Evolutionary conservation across 2,329 filamentous ascomycete genomes (phyloP), one percentile per base, ranked within the genome.

Genomic region (Fusarium sp.): DNA sequence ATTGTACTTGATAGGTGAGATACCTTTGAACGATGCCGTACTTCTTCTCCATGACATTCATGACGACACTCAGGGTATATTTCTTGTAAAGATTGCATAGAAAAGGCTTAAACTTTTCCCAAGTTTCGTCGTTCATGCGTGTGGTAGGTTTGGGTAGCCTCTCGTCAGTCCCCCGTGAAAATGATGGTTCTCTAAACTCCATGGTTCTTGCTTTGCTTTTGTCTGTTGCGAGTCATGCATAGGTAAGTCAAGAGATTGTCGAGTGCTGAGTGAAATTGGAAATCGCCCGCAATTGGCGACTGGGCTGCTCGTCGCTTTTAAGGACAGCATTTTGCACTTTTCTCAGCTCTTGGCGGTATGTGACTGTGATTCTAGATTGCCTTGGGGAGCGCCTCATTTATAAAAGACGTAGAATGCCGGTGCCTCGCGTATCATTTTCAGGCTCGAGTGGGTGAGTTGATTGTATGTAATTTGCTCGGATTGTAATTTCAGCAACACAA

Each of bases 61-160:
- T 74, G 42, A 78, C 74, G 16, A 70, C 44, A n/a, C 24, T 47
- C 24, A 77, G 72, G 20, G 75, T 73, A 44, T 78, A 70, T 20
- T 61, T 51, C 48, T 58, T 71, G 55, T 77, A 77, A 10, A 77
- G 66, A 5, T 20, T 36, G 41, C 73, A 75, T 22, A 77, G 69
- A 11, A 71, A 51, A 13, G 74, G 54, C 35, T 72, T 77, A 54
- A 70, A 71, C 22, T 13, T 54, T 28, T 77, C 71, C 75, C 75
- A 77, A 15, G 51, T 68, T 30, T 69, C 65, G 15, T 77, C 75
- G 18, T 65, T 73, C 39, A 77, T 77, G 47, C 75, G 75, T 35
- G 64, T 54, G 31, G 75, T 77, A 26, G 72, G 75, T 22, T 45
- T 75, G 38, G 60, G 45, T 36, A 44, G 61, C 48, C 48, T 70